These are phyloP conservation scores for Penicillium sp. DNA, from an alignment of 2,329 filamentous ascomycete genomes.

Conservation along the genomic window DNA sequence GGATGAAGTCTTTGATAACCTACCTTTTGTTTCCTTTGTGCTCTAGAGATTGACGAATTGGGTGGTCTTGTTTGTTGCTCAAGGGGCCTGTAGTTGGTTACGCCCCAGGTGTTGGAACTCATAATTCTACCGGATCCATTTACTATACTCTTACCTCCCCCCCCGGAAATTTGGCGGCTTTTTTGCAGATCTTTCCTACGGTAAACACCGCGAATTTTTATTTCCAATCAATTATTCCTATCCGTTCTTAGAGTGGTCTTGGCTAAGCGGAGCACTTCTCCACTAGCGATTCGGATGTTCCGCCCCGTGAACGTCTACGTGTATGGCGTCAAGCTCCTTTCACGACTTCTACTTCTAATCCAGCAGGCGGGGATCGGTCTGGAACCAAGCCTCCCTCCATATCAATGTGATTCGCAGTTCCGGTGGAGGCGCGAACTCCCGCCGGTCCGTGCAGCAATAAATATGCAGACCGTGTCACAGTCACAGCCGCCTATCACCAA, in stretches of 20 bases:
- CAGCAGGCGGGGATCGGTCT: not conserved
- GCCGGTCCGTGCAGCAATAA: constrained; percentile 17
- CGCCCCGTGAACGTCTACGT: not conserved
- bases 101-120: not conserved
- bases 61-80: not conserved
- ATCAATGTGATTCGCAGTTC: not conserved
- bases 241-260: not conserved
- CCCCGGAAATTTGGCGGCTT: not conserved
- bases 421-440: constrained; percentile 4
- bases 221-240: not conserved
- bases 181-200: not conserved
- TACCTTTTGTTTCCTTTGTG: not conserved
- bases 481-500: constrained; percentile 29
- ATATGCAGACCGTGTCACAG: constrained; percentile 33
- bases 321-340: not conserved
- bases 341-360: not conserved
- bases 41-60: not conserved
- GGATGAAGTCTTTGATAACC: constrained; percentile 21
- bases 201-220: not conserved
- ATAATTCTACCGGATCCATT: not conserved
- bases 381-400: not conserved
- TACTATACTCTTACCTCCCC: not conserved
- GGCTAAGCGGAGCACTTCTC: not conserved
- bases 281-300: not conserved
- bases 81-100: not conserved